Conservation (phyloP, 2,329 filamentous ascomycete genomes). For the Cordyceps javanica region DNA sequence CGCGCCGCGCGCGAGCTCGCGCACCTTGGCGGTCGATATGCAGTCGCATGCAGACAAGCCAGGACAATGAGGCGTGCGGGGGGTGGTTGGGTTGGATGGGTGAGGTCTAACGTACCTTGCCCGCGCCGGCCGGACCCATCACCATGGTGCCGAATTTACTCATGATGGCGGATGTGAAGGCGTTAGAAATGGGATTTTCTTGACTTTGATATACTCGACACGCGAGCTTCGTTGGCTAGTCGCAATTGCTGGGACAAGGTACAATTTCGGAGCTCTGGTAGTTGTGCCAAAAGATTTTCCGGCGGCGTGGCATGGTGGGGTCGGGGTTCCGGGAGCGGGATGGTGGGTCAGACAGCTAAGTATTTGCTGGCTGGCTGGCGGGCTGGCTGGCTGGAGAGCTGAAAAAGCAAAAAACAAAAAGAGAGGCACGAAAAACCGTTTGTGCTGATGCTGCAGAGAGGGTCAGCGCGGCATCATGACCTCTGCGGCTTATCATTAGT, state of each 20-base stretch:
- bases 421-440: neutral
- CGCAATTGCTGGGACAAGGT: neutral
- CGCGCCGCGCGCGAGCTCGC: too few relatives aligned
- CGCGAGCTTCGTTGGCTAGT: neutral
- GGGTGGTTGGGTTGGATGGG: neutral
- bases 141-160: conserved; percentile 93
- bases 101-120: conserved; percentile 56
- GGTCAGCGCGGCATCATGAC: neutral
- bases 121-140: conserved; percentile 92
- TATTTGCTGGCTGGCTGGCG: neutral
- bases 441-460: neutral
- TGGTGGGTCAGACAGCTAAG: neutral
- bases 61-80: neutral
- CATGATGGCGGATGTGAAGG: conserved; percentile 47
- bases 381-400: neutral
- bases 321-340: neutral
- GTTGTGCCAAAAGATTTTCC: conserved; percentile 4
- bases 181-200: neutral
- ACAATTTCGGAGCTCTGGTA: neutral
- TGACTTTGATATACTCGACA: neutral
- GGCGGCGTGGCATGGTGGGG: neutral
- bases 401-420: neutral
- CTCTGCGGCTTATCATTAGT: neutral
- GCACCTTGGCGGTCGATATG: neutral
- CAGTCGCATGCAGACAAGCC: neutral